These are phyloP conservation scores for Sphagnum magellanicum DNA, from an alignment of 228 moss, liverwort and hornwort species.

Conservation along the genomic window DNA sequence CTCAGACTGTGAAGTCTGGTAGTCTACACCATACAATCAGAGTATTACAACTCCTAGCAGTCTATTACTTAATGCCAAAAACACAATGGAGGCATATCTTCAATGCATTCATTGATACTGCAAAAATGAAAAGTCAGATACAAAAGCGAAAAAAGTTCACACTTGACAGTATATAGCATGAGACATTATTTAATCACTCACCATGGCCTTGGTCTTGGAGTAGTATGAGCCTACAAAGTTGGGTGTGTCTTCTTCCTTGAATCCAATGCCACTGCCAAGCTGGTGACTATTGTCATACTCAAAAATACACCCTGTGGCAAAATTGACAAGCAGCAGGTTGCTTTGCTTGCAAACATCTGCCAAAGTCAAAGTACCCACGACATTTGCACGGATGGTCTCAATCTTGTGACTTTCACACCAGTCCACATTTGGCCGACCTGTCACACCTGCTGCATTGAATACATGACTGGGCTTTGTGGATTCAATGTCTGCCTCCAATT, in stretches of 20 bases:
- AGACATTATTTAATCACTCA: slow-evolving; percentile 3
- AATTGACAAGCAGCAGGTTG: slow-evolving; percentile 62
- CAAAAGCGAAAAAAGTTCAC: too few relatives aligned
- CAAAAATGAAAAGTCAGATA: too few relatives aligned
- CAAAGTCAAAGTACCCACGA: slow-evolving; percentile 70
- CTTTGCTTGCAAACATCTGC: slow-evolving; percentile 82
- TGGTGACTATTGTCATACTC: slow-evolving; percentile 74
- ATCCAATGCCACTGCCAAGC: slow-evolving; percentile 70
- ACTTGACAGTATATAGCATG: too few relatives aligned
- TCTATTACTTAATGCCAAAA: too few relatives aligned
- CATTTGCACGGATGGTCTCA: slow-evolving; percentile 82
- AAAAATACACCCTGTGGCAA: slow-evolving; percentile 89
- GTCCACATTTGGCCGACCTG: slow-evolving; percentile 88
- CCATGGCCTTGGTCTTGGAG: slow-evolving; percentile 90
- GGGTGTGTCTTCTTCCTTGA: slow-evolving; percentile 79
- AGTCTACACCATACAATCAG: too few relatives aligned
- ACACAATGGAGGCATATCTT: too few relatives aligned
- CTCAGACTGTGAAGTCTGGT: too few relatives aligned
- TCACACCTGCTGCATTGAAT: slow-evolving; percentile 90
- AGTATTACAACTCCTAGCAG: too few relatives aligned
- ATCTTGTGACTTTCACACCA: slow-evolving; percentile 92
- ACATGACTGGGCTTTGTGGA: slow-evolving; percentile 72
- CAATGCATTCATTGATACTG: too few relatives aligned
- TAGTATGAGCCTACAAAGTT: slow-evolving; percentile 85
- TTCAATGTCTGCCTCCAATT: slow-evolving; percentile 68